phyloP scores from a whole-genome alignment of 176 grass and related monocot species.

The Cenchrus purpureus region DNA sequence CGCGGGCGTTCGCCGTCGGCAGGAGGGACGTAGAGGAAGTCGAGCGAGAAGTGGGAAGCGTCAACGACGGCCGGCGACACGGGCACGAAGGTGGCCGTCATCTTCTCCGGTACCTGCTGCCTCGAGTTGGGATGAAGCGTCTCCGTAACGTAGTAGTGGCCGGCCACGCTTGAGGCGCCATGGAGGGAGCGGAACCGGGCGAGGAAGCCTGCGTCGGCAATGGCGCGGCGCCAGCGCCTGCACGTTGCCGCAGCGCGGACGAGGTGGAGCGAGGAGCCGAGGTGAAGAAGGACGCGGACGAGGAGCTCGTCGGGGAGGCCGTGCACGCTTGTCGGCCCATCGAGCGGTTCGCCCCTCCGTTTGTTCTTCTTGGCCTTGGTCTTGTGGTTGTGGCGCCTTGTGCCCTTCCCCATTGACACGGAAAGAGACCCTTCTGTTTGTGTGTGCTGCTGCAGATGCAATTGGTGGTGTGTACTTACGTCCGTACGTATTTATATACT shows the following conservation, averaged over 20 bases:
- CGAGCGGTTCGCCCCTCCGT: neutral
- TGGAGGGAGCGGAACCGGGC: neutral
- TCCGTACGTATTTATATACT: too few species aligned
- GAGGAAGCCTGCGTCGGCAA: conserved; percentile 2
- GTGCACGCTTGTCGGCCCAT: neutral
- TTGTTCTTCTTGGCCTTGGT: neutral
- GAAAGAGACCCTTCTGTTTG: too few species aligned
- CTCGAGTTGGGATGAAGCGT: neutral
- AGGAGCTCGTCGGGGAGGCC: conserved; percentile 8
- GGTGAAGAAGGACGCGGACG: neutral
- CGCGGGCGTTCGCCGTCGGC: neutral
- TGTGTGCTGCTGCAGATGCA: too few species aligned
- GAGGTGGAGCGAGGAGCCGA: neutral
- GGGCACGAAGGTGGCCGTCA: neutral
- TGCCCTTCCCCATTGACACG: too few species aligned
- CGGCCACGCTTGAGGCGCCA: neutral
- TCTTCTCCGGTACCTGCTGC: neutral
- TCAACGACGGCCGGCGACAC: neutral
- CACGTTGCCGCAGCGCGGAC: conserved; percentile 11
- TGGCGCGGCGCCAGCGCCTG: neutral
- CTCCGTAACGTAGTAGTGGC: too few species aligned
- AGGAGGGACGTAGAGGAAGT: neutral
- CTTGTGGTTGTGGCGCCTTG: too few species aligned
- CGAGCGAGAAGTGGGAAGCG: neutral
- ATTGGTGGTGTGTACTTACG: too few species aligned